phyloP scores from a whole-genome alignment of 2,329 filamentous ascomycete species.

The Colletotrichum spaethianum region DNA sequence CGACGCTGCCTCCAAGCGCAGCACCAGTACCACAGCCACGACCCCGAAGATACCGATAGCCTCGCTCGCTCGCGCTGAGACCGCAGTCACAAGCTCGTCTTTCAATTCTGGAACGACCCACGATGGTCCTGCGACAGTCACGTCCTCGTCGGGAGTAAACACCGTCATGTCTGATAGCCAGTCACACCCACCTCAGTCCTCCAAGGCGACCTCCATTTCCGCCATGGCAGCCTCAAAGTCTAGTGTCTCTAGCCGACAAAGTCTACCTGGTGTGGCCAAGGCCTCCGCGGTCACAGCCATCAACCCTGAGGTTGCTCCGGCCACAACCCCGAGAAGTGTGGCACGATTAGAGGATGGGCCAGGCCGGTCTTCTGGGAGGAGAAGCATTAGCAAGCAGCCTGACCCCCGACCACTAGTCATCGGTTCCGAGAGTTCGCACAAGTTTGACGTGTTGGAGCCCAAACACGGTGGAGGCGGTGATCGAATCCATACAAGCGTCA shows the following conservation, averaged over 20 bases:
- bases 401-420: slow-evolving; percentile 57
- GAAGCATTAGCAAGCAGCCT: slow-evolving; percentile 58
- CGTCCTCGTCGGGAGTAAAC: slow-evolving; percentile 54
- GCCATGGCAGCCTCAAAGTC: slow-evolving; percentile 62
- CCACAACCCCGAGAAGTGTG: slow-evolving; percentile 61
- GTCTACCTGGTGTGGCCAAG: slow-evolving; percentile 59
- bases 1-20: slow-evolving; percentile 59
- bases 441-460: slow-evolving; percentile 57
- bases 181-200: slow-evolving; percentile 57
- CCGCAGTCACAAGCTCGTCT: slow-evolving; percentile 49
- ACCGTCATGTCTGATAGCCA: slow-evolving; percentile 56
- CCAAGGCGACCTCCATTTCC: slow-evolving; percentile 65
- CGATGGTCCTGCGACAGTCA: slow-evolving; percentile 53
- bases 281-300: slow-evolving; percentile 58
- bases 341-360: slow-evolving; percentile 60
- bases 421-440: slow-evolving; percentile 52
- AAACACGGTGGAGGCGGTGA: slow-evolving; percentile 50
- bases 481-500: slow-evolving; percentile 45
- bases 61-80: slow-evolving; percentile 59
- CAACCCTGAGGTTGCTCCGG: slow-evolving; percentile 63
- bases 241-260: slow-evolving; percentile 54
- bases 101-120: slow-evolving; percentile 51
- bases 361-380: slow-evolving; percentile 54
- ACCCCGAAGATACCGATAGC: slow-evolving; percentile 58
- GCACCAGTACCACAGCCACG: slow-evolving; percentile 56